Evolutionary conservation across 2,329 filamentous ascomycete species (phyloP).

Genomic region (Ascochyta koolunga): DNA sequence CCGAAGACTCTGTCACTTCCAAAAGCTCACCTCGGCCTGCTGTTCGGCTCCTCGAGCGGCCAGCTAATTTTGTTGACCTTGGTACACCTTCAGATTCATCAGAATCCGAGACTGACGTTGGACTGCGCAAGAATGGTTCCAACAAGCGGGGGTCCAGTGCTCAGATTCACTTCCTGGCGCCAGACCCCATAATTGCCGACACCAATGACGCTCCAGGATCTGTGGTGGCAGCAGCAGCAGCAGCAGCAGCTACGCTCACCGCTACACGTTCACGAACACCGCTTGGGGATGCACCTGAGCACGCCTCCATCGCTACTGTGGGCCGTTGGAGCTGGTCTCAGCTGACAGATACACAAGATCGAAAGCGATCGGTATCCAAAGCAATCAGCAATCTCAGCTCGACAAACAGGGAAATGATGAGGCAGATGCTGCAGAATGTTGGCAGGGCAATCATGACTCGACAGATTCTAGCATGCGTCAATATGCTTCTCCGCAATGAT

Average conservation of each 20-base stretch:
- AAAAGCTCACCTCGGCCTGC: not conserved
- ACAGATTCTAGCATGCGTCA: constrained; percentile 34
- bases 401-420: constrained; percentile 28
- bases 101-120: not conserved
- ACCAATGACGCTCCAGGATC: constrained; percentile 9
- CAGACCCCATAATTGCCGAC: constrained; percentile 7
- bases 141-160: not conserved
- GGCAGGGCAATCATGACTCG: constrained; percentile 25
- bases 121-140: not conserved
- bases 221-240: no score
- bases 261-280: not conserved
- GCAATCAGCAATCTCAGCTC: constrained; percentile 43
- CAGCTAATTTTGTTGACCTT: constrained; percentile 25
- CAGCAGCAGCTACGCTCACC: not conserved
- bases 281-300: constrained; percentile 28
- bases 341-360: constrained; percentile 49
- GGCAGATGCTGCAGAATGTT: constrained; percentile 26
- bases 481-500: constrained; percentile 28
- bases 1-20: not conserved
- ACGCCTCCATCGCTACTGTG: constrained; percentile 34
- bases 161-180: not conserved
- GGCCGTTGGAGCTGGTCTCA: constrained; percentile 43
- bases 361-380: constrained; percentile 54
- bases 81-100: constrained; percentile 24
- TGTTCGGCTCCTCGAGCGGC: not conserved